Conservation (phyloP, 805 yeast species). For the Saturnispora ahearnii region DNA sequence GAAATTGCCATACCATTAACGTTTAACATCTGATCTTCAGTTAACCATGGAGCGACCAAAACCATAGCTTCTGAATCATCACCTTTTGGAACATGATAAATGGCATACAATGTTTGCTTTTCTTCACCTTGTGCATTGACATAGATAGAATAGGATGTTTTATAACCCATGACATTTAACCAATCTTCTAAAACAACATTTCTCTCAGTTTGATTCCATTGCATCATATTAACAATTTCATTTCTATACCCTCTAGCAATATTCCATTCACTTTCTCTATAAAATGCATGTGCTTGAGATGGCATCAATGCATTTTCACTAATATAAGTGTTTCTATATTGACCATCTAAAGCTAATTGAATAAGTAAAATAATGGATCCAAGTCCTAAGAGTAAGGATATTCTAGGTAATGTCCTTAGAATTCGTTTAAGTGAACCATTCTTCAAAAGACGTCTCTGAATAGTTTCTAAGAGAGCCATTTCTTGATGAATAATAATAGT, state of each 20-base stretch:
- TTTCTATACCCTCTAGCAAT: constrained; percentile 75
- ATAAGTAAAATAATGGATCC: constrained; percentile 51
- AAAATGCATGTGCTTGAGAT: constrained; percentile 86
- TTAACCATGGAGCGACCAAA: constrained; percentile 79
- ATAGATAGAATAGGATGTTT: constrained; percentile 38
- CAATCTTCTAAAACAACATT: constrained; percentile 44
- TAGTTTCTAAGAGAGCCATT: constrained; percentile 40
- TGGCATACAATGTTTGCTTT: constrained; percentile 48
- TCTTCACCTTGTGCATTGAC: constrained; percentile 15
- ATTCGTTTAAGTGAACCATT: constrained; percentile 40
- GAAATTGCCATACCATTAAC: constrained; percentile 74
- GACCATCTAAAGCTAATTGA: constrained; percentile 70
- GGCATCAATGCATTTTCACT: constrained; percentile 97
- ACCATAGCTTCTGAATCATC: constrained; percentile 96
- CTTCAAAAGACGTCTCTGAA: constrained; percentile 36
- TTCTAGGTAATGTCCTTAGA: constrained; percentile 32
- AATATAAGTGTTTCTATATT: constrained; percentile 73
- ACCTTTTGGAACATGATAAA: constrained; percentile 88
- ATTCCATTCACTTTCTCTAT: constrained; percentile 93
- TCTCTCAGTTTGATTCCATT: constrained; percentile 26
- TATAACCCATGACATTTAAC: constrained; percentile 66
- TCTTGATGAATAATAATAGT: background rate
- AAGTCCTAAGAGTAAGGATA: constrained; percentile 35
- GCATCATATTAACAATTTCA: constrained; percentile 37
- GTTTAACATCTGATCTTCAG: constrained; percentile 55